phyloP scores from a whole-genome alignment of 352 stramenopile species.

The Pythium sp. region DNA sequence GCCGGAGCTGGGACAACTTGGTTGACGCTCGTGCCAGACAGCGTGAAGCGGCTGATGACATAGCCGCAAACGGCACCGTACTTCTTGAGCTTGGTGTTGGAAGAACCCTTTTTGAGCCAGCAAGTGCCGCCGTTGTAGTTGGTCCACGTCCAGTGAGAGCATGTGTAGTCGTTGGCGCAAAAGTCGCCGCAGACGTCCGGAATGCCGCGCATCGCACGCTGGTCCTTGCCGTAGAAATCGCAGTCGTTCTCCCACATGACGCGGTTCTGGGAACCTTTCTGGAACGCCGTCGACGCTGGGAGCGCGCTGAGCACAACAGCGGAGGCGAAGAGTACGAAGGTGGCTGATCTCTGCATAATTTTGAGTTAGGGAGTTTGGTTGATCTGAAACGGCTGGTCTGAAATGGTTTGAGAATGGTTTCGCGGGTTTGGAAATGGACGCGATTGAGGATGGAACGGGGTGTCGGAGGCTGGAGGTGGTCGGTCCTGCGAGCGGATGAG shows the following conservation, averaged over 20 bases:
- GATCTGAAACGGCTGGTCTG: background rate
- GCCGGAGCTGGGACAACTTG: background rate
- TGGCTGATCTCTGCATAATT: slow-evolving; percentile 19
- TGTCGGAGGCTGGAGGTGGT: background rate
- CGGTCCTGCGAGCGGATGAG: background rate
- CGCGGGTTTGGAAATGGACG: background rate
- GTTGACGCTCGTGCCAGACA: background rate
- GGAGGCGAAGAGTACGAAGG: slow-evolving; percentile 14
- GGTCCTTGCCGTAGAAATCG: slow-evolving; percentile 38
- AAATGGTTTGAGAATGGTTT: background rate
- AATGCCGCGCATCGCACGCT: slow-evolving; percentile 24
- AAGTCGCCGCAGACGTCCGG: slow-evolving; percentile 36
- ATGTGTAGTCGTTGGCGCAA: slow-evolving; percentile 35
- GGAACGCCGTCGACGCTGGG: slow-evolving; percentile 16
- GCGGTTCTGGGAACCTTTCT: slow-evolving; percentile 31
- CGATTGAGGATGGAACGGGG: background rate
- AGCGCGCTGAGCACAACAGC: slow-evolving; percentile 5
- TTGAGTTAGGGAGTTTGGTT: background rate
- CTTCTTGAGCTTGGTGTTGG: slow-evolving; percentile 2
- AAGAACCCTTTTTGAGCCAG: slow-evolving; percentile 43
- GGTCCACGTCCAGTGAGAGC: slow-evolving; percentile 62
- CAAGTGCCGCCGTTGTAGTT: slow-evolving; percentile 52
- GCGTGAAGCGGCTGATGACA: slow-evolving; percentile 23
- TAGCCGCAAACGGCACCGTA: slow-evolving; percentile 35
- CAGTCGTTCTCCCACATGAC: slow-evolving; percentile 50